A percentile compares a stretch with the other conserved stretches of the same genome.
Conservation (phyloP, 768 basidiomycete genomes). For the Tephrocybe sp. region DNA sequence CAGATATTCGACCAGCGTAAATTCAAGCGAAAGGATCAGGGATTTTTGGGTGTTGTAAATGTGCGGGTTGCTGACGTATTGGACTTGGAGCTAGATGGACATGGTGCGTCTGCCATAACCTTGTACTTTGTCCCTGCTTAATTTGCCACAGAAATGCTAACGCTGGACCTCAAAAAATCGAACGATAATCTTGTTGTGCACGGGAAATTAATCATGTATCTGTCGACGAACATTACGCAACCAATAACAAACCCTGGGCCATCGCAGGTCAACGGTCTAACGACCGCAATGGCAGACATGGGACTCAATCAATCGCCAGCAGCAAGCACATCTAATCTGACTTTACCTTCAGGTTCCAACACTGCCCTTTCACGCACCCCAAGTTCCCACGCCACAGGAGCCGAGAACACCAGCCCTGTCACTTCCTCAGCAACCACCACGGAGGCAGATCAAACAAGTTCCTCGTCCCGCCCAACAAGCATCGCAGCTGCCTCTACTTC, state of each 20-base stretch:
- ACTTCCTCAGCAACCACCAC: conserved; percentile 22
- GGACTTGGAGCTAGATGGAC: conserved; percentile 89
- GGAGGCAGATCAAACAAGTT: conserved; percentile 22
- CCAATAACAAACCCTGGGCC: conserved; percentile 86
- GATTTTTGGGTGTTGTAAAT: conserved; percentile 97
- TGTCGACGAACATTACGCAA: conserved; percentile 86
- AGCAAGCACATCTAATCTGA: conserved; percentile 54
- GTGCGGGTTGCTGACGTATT: conserved; percentile 86
- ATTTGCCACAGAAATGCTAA: conserved; percentile 79
- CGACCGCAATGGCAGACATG: conserved; percentile 58
- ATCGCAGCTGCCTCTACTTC: conserved; percentile 16
- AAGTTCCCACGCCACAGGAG: conserved; percentile 61
- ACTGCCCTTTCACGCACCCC: conserved; percentile 55
- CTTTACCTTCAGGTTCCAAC: conserved; percentile 38
- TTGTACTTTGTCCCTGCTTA: conserved; percentile 1
- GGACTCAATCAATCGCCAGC: conserved; percentile 56
- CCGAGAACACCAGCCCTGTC: conserved; percentile 44
- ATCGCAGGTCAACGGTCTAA: conserved; percentile 60
- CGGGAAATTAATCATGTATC: conserved; percentile 94
- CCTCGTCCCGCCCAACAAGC: conserved; percentile 28
- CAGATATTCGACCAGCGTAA: conserved; percentile 99
- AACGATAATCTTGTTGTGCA: conserved; percentile 98
- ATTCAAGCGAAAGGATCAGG: conserved; percentile 97
- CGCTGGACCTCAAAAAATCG: conserved; percentile 96
- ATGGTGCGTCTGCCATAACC: conserved; percentile 58